Conservation (phyloP, 805 yeast genomes). For the Hanseniaspora singularis region DNA sequence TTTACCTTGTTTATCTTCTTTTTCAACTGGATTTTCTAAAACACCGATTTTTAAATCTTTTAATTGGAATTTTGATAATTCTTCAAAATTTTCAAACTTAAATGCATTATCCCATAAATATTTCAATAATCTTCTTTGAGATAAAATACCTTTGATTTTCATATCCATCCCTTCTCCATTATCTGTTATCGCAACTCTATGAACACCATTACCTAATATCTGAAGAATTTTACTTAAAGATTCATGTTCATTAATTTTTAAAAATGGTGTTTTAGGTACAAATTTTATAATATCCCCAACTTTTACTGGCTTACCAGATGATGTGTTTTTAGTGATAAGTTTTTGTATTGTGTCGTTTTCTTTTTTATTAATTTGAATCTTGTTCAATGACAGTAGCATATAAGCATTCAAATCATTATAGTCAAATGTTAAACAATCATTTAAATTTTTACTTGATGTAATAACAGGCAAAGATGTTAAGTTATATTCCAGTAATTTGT, state of each 20-base stretch:
- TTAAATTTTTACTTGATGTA: conserved; percentile 27
- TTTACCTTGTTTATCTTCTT: conserved; percentile 1
- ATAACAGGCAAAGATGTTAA: conserved; percentile 77
- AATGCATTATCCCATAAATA: conserved; percentile 90
- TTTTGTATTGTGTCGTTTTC: conserved; percentile 17
- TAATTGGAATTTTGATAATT: conserved; percentile 53
- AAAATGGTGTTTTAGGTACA: conserved; percentile 79
- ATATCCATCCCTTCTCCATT: conserved; percentile 31
- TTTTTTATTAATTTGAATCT: conserved; percentile 32
- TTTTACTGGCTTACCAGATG: conserved; percentile 80
- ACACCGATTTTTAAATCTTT: conserved; percentile 69
- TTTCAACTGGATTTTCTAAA: conserved; percentile 31
- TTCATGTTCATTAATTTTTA: conserved; percentile 59
- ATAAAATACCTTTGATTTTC: conserved; percentile 66
- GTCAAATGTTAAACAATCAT: conserved; percentile 70
- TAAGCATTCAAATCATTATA: conserved; percentile 84
- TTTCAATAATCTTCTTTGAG: conserved; percentile 77
- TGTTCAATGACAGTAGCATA: conserved; percentile 70
- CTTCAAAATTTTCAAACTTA: conserved; percentile 69
- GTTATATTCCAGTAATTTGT: conserved; percentile 55
- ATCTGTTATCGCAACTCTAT: conserved; percentile 73
- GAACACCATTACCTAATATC: conserved; percentile 88
- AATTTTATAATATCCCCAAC: conserved; percentile 76
- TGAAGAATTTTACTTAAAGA: conserved; percentile 66
- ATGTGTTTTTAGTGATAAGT: conserved; percentile 42